These are phyloP conservation scores for Ogataea minuta DNA, from an alignment of 805 yeast genomes.

Conservation along the genomic window DNA sequence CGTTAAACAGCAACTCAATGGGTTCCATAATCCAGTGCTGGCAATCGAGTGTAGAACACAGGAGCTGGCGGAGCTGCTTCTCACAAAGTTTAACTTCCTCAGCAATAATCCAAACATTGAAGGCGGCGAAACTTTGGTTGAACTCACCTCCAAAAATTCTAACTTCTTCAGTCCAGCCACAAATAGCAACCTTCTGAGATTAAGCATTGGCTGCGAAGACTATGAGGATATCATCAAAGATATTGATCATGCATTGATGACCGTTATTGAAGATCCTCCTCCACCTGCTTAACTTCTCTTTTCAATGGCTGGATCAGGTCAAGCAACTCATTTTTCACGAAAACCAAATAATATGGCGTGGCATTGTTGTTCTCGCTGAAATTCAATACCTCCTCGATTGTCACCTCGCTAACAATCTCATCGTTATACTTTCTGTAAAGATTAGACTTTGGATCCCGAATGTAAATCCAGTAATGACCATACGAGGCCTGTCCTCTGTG, in stretches of 20 bases:
- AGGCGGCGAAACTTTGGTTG: conserved; percentile 54
- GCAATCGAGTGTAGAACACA: conserved; percentile 39
- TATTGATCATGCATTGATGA: conserved; percentile 39
- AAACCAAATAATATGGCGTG: conserved; percentile 90
- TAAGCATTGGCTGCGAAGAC: conserved; percentile 56
- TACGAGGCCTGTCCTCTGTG: conserved; percentile 95
- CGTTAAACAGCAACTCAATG: conserved; percentile 41
- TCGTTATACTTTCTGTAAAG: conserved; percentile 90
- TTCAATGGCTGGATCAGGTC: conserved; percentile 64
- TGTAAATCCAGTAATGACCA: conserved; percentile 97
- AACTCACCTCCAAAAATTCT: conserved; percentile 37
- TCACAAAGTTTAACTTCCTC: conserved; percentile 47
- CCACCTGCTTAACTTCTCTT: conserved; percentile 38
- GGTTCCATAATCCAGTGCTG: conserved; percentile 47
- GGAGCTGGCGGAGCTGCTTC: conserved; percentile 38
- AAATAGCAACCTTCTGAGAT: conserved; percentile 38
- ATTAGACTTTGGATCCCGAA: conserved; percentile 65
- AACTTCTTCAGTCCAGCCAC: conserved; percentile 26
- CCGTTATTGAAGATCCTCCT: conserved; percentile 14
- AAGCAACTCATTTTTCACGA: conserved; percentile 62
- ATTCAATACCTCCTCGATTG: conserved; percentile 63
- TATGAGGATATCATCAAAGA: conserved; percentile 50
- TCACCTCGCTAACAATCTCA: conserved; percentile 85
- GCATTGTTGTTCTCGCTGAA: conserved; percentile 72
- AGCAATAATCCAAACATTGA: conserved; percentile 47